phyloP scores from a whole-genome alignment of 192 early-diverging fungal genomes.

The Gonapodya sp. region DNA sequence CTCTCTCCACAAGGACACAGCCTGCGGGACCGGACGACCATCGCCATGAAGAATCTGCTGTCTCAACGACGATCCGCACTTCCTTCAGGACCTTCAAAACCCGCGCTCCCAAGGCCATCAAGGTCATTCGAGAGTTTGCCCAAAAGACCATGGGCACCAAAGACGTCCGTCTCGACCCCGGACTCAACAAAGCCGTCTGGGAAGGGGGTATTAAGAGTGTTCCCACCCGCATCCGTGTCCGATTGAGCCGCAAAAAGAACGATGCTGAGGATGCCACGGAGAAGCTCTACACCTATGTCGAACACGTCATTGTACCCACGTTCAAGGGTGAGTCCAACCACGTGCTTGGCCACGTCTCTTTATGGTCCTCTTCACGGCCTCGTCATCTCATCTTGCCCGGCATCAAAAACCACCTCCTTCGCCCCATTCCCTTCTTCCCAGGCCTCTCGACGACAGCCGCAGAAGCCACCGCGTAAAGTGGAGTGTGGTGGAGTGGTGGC shows the following conservation, averaged over 20 bases:
- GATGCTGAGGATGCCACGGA: conserved; percentile 93
- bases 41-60: background rate
- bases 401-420: too few relatives aligned
- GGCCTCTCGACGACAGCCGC: background rate
- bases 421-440: background rate
- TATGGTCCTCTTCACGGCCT: too few relatives aligned
- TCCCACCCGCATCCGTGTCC: conserved; percentile 91
- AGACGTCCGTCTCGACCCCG: conserved; percentile 93
- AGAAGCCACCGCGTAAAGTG: background rate
- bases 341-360: too few relatives aligned
- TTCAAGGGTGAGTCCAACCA: conserved; percentile 70
- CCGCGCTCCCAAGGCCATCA: conserved; percentile 90
- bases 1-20: background rate
- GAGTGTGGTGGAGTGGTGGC: background rate
- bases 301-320: conserved; percentile 69
- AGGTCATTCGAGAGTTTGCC: conserved; percentile 86
- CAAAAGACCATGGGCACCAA: conserved; percentile 87
- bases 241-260: conserved; percentile 91
- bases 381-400: too few relatives aligned
- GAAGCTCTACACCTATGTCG: conserved; percentile 95
- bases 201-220: conserved; percentile 85
- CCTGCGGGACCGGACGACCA: background rate
- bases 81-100: conserved; percentile 78
- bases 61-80: conserved; percentile 19
- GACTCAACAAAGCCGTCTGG: conserved; percentile 95